These are phyloP conservation scores for Apodospora peruviana DNA, from an alignment of 495 filamentous ascomycete genomes.

Conservation along the genomic window DNA sequence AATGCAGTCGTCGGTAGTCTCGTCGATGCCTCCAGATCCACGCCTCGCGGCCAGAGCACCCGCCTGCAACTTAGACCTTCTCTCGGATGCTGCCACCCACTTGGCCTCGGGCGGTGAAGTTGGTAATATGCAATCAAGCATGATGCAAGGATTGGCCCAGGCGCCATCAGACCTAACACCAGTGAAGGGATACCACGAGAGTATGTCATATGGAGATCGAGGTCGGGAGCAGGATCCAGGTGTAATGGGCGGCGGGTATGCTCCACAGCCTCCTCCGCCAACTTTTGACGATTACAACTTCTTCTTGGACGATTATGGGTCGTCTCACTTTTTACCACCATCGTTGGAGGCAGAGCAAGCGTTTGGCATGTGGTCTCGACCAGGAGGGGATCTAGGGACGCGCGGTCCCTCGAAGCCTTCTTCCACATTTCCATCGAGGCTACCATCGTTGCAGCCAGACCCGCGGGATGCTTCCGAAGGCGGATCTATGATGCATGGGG, in stretches of 20 bases:
- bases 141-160: constrained; percentile 38
- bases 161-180: constrained; percentile 30
- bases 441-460: constrained; percentile 64
- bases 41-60: constrained; percentile 36
- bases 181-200: constrained; percentile 42
- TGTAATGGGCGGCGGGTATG: constrained; percentile 32
- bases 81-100: constrained; percentile 48
- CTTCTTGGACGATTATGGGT: constrained; percentile 47
- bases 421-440: constrained; percentile 62
- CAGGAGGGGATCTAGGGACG: constrained; percentile 30
- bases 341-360: constrained; percentile 43
- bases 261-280: constrained; percentile 31
- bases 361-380: constrained; percentile 39
- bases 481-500: constrained; percentile 34
- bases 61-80: constrained; percentile 46
- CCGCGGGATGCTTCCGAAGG: constrained; percentile 51
- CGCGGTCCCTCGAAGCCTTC: constrained; percentile 45
- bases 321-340: constrained; percentile 43
- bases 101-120: constrained; percentile 45
- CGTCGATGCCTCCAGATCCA: constrained; percentile 34
- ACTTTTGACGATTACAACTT: constrained; percentile 44
- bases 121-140: constrained; percentile 38
- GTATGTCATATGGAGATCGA: constrained; percentile 37
- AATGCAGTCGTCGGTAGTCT: constrained; percentile 30
- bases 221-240: constrained; percentile 36